phyloP scores from a whole-genome alignment of 371 early-diverging fungal genomes.

The Mucor lusitanicus region DNA sequence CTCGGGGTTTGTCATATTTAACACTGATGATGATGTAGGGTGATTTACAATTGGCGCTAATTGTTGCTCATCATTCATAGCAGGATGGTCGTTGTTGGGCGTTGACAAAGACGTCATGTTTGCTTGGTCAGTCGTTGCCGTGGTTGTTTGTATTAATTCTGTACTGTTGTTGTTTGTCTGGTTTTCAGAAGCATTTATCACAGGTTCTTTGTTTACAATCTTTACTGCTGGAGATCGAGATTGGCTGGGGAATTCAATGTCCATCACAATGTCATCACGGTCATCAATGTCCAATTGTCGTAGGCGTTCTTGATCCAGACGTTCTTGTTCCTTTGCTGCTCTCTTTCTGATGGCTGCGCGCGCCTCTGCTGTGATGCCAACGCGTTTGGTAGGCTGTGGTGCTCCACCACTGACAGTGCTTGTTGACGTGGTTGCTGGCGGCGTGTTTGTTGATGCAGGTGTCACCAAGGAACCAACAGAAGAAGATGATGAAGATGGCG shows the following conservation, averaged over 20 bases:
- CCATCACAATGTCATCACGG: slow-evolving; percentile 19
- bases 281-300: slow-evolving; percentile 17
- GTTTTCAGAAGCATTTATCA: not conserved
- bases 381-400: not conserved
- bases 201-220: not conserved
- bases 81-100: too few species aligned
- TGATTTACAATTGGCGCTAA: too few species aligned
- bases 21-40: not conserved
- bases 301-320: not conserved
- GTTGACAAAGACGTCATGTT: too few species aligned
- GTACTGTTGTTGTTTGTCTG: too few species aligned
- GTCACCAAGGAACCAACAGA: not conserved
- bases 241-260: not conserved
- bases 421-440: not conserved
- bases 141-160: too few species aligned
- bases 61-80: too few species aligned
- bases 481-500: not conserved
- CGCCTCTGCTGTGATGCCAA: not conserved
- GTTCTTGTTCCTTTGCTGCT: not conserved
- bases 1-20: not conserved
- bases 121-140: too few species aligned
- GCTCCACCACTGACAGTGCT: not conserved
- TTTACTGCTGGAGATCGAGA: not conserved
- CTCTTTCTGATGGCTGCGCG: not conserved
- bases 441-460: not conserved